Percentiles rank a stretch among this genome's conserved stretches.
These are phyloP conservation scores for Boletus semigastroideus DNA, from an alignment of 1,284 basidiomycete species.

Conservation along the genomic window DNA sequence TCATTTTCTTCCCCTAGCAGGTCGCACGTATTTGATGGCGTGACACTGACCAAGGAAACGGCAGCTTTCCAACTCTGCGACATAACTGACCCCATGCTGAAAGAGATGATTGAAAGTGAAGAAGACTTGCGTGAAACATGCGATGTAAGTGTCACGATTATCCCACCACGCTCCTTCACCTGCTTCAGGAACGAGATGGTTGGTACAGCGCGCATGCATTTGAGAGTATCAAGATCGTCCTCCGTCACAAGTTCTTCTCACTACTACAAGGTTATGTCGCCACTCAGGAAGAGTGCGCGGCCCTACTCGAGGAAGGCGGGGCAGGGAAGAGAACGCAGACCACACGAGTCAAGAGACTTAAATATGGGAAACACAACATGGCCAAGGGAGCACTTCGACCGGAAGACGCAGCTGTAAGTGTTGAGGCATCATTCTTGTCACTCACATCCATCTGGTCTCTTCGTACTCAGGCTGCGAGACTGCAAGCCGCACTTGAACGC, in stretches of 20 bases:
- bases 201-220: constrained; percentile 80
- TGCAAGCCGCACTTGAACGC: constrained; percentile 59
- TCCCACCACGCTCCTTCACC: background rate
- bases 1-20: constrained; percentile 35
- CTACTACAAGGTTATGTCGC: constrained; percentile 73
- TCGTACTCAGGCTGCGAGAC: constrained; percentile 47
- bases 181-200: constrained; percentile 70
- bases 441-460: background rate
- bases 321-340: constrained; percentile 43
- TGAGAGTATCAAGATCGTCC: constrained; percentile 79
- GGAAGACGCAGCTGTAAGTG: constrained; percentile 73
- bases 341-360: constrained; percentile 44
- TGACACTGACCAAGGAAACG: constrained; percentile 73
- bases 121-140: constrained; percentile 66
- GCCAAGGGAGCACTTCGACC: constrained; percentile 77
- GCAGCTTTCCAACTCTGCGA: constrained; percentile 94
- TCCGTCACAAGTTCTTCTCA: constrained; percentile 86
- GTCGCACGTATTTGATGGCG: constrained; percentile 90
- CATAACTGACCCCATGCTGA: constrained; percentile 81
- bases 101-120: constrained; percentile 74
- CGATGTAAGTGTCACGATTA: constrained; percentile 51
- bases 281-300: constrained; percentile 69
- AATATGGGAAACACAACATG: constrained; percentile 78
- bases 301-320: constrained; percentile 53
- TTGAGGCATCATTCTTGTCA: background rate